phyloP scores from a whole-genome alignment of 2,329 filamentous ascomycete species.

The Colletotrichum graminicola region DNA sequence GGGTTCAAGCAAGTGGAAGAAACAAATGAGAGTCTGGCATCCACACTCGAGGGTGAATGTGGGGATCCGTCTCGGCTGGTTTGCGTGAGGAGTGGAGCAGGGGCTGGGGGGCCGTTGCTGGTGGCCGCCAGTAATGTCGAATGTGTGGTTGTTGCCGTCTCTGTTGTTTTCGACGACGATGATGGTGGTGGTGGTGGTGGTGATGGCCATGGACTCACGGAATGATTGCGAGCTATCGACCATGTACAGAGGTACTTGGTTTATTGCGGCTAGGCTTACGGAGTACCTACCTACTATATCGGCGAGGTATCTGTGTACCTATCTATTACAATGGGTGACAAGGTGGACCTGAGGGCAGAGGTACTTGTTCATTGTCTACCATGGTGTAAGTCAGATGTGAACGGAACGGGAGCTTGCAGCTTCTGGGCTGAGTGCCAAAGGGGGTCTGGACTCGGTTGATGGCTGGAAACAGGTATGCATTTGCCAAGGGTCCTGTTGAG shows the following conservation, averaged over 20 bases:
- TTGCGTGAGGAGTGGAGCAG: slow-evolving; percentile 27
- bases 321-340: background rate
- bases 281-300: too few relatives aligned
- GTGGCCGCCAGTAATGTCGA: slow-evolving; percentile 3
- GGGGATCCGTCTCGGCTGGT: slow-evolving; percentile 17
- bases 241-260: too few relatives aligned
- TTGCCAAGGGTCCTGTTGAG: slow-evolving; percentile 36
- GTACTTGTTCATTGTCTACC: background rate
- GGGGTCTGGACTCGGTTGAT: slow-evolving; percentile 31
- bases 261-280: too few relatives aligned
- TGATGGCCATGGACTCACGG: background rate
- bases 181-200: background rate
- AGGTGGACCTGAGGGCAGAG: background rate
- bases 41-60: slow-evolving; percentile 8
- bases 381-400: slow-evolving; percentile 21
- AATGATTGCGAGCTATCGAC: background rate
- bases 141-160: background rate
- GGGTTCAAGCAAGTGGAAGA: slow-evolving; percentile 28
- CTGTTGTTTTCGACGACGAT: background rate
- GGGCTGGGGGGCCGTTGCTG: slow-evolving; percentile 5
- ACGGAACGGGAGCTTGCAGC: slow-evolving; percentile 19
- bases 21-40: slow-evolving; percentile 14
- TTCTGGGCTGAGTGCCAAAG: slow-evolving; percentile 32
- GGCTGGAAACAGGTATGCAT: slow-evolving; percentile 23
- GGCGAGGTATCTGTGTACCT: too few relatives aligned